A percentile compares a stretch with the other conserved stretches of the same genome.
These are phyloP conservation scores for Boletus fagicola DNA, from an alignment of 768 basidiomycete species.

Conservation along the genomic window DNA sequence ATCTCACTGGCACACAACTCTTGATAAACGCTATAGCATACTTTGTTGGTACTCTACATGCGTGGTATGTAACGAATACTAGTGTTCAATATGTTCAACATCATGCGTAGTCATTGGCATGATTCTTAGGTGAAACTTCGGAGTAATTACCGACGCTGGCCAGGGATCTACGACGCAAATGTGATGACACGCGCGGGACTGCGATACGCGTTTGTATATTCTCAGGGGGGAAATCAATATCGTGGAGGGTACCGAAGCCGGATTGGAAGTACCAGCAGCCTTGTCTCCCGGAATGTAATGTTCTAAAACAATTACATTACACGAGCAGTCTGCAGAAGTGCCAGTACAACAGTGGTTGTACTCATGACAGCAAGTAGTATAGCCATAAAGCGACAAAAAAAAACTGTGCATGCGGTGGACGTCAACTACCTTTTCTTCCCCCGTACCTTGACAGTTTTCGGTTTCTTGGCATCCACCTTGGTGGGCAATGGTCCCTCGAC, in stretches of 20 bases:
- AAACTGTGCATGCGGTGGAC: too few species aligned
- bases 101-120: background rate
- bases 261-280: too few species aligned
- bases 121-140: background rate
- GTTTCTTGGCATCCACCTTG: constrained; percentile 38
- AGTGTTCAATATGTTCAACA: background rate
- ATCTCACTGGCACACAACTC: too few species aligned
- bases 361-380: background rate
- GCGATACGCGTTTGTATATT: too few species aligned
- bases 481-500: constrained; percentile 45
- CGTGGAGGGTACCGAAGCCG: too few species aligned
- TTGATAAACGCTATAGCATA: background rate
- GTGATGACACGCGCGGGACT: too few species aligned
- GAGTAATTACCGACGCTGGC: too few species aligned
- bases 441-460: constrained; percentile 34
- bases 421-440: constrained; percentile 40
- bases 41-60: background rate
- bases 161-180: too few species aligned
- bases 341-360: background rate
- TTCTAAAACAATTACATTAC: background rate
- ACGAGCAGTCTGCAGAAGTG: background rate
- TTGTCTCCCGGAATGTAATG: too few species aligned
- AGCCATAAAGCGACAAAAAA: background rate
- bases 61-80: background rate
- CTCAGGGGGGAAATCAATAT: too few species aligned